Evolutionary conservation across 208 protist genomes (phyloP).

Genomic region (Crithidia mellificae): DNA sequence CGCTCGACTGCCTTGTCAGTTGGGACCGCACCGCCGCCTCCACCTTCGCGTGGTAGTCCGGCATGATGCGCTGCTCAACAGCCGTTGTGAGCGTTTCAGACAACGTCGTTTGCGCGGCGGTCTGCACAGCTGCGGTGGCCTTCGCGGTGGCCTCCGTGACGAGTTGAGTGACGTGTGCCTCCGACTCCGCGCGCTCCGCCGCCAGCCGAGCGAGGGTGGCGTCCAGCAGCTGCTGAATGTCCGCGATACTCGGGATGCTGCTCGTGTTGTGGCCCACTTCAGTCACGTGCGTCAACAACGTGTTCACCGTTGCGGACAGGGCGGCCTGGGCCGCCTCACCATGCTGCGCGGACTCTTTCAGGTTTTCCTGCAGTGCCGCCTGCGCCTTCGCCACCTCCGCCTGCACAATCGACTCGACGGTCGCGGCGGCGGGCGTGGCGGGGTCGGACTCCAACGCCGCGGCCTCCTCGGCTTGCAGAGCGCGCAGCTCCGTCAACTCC

Average conservation of each 20-base stretch:
- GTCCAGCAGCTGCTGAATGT: conserved; percentile 34
- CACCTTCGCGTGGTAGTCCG: conserved; percentile 21
- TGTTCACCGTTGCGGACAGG: conserved; percentile 3
- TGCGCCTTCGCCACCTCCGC: conserved; percentile 19
- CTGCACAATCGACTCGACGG: conserved; percentile 25
- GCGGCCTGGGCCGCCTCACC: conserved; percentile 5
- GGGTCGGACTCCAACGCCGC: conserved; percentile 11
- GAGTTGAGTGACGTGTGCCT: conserved; percentile 9
- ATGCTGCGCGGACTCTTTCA: neutral
- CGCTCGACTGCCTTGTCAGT: conserved; percentile 8
- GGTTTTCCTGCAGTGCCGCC: conserved; percentile 9
- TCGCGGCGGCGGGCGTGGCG: conserved; percentile 4
- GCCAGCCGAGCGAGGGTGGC: conserved; percentile 17
- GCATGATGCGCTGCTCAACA: conserved; percentile 23
- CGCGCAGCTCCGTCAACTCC: conserved; percentile 20
- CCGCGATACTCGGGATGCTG: conserved; percentile 16
- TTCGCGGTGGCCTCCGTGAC: conserved; percentile 15
- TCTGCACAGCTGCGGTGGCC: conserved; percentile 10
- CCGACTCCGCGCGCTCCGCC: conserved; percentile 12
- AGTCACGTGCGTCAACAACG: conserved; percentile 16
- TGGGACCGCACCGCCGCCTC: conserved; percentile 13
- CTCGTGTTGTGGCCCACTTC: conserved; percentile 11
- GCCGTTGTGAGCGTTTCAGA: conserved; percentile 8
- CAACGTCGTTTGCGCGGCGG: conserved; percentile 23
- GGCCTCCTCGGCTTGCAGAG: conserved; percentile 25